A percentile compares a stretch with the other conserved stretches of the same genome.
phyloP scores from a whole-genome alignment of 2,329 filamentous ascomycete species.

The Tolypocladium endophyticum region DNA sequence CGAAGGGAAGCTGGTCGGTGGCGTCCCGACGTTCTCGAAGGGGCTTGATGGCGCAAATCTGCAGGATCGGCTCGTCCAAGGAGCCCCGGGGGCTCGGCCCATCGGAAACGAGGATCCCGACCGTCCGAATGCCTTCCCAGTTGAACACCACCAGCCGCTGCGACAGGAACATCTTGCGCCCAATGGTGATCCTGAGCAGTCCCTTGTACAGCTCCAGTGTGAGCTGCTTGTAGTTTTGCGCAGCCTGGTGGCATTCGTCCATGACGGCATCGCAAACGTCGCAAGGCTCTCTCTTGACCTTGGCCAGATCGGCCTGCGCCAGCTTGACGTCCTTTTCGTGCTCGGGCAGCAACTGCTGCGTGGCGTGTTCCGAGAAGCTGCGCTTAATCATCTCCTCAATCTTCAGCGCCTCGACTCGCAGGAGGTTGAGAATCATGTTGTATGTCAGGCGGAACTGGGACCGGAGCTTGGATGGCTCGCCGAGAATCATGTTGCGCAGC shows the following conservation, averaged over 20 bases:
- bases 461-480: conserved; percentile 85
- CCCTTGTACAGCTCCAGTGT: conserved; percentile 71
- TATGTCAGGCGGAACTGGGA: conserved; percentile 97
- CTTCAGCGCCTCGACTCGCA: conserved; percentile 91
- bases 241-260: conserved; percentile 69
- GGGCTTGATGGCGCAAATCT: conserved; percentile 68
- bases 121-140: conserved; percentile 71
- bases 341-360: conserved; percentile 84
- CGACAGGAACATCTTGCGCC: conserved; percentile 65
- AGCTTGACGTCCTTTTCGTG: conserved; percentile 91
- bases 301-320: conserved; percentile 83
- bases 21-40: conserved; percentile 60
- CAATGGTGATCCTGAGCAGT: conserved; percentile 69
- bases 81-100: conserved; percentile 53
- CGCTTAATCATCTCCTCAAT: conserved; percentile 99
- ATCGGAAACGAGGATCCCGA: conserved; percentile 70
- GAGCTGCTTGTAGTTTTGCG: conserved; percentile 69
- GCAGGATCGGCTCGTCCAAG: conserved; percentile 53
- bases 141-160: conserved; percentile 77
- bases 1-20: conserved; percentile 78
- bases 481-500: conserved; percentile 87
- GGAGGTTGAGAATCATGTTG: conserved; percentile 96
- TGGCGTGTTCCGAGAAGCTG: conserved; percentile 96
- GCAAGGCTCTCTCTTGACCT: conserved; percentile 80
- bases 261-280: conserved; percentile 71